Conservation (phyloP, 257 asterid species). For the Penstemon davidsonii region DNA sequence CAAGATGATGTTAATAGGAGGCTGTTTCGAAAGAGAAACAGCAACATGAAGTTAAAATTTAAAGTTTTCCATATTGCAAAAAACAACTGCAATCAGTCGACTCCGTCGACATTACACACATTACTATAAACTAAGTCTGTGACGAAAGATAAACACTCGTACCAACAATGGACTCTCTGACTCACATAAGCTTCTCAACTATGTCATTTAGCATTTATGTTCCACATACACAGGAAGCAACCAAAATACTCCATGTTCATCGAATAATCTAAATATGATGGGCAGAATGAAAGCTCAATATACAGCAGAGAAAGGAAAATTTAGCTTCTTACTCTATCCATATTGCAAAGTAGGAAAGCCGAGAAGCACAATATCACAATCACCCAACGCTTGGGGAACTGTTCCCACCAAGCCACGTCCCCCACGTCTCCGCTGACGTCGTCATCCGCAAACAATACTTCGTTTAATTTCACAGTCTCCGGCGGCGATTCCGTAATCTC, state of each 20-base stretch:
- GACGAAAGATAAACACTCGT: background rate
- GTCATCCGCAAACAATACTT: conserved; percentile 29
- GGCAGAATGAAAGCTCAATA: background rate
- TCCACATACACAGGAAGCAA: background rate
- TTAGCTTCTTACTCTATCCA: conserved; percentile 73
- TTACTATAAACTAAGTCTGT: background rate
- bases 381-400: conserved; percentile 86
- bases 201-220: background rate
- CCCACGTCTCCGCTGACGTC: conserved; percentile 26
- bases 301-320: background rate
- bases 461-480: conserved; percentile 42
- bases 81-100: background rate
- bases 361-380: conserved; percentile 84
- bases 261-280: background rate
- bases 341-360: conserved; percentile 83
- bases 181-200: background rate
- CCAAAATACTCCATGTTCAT: background rate
- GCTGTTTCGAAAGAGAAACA: background rate
- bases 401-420: conserved; percentile 59
- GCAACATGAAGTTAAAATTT: background rate
- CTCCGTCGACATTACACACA: background rate
- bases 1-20: background rate
- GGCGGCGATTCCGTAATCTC: conserved; percentile 49
- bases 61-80: background rate
- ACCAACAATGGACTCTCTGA: background rate